Base-by-base conservation (phyloP, 352 stramenopile genomes). In the Pythium volutum region DNA sequence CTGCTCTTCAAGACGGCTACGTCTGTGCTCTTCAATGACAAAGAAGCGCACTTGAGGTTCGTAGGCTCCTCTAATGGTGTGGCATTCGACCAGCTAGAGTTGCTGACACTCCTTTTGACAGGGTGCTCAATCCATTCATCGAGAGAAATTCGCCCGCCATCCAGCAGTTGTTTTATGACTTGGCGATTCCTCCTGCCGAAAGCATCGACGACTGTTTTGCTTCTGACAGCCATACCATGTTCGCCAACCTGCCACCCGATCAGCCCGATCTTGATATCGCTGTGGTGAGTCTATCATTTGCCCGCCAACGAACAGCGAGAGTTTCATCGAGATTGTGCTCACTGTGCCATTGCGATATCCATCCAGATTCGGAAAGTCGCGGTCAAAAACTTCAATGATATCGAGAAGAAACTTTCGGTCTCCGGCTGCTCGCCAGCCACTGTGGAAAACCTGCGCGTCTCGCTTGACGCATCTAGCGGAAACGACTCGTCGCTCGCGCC, bases 1-100 rank as follows among this genome's bases (percentile, higher is more conserved):
- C 50, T 96, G n/a, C 57, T 96, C 11, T 95, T 95, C 62, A 96
- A 96, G 66, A 93, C 84, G 6, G 86, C 87, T 27, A 96, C 84
- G 7, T 88, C 78, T 14, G 86, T 96, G 38, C 77, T 89, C 45
- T 96, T 96, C 64, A 85, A 83, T 50, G 85, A 95, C 15, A 73
- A 84, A 26, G 87, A 96, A 58, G 74, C 87, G 2, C 79, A 95
- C 62, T 77, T 95, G 55, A 78, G 84, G 87, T 95, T 39, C 3
- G 59, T 59, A 46, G 4, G n/a, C 49, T n/a, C 12, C n/a, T 36
- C 18, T 47, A 5, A 31, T 25, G 14, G 26, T 7, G 14, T 6
- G 26, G 12, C 16, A 20, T 52, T 52, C 9, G 25, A 8, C 6
- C 26, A 31, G 45, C 9, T 4, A 22, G 26, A 10, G 23, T 46